Percentiles rank a stretch among this genome's conserved stretches.
Evolutionary conservation across 2,329 filamentous ascomycete species (phyloP).

Genomic region (Diaporthe citrichinensis): DNA sequence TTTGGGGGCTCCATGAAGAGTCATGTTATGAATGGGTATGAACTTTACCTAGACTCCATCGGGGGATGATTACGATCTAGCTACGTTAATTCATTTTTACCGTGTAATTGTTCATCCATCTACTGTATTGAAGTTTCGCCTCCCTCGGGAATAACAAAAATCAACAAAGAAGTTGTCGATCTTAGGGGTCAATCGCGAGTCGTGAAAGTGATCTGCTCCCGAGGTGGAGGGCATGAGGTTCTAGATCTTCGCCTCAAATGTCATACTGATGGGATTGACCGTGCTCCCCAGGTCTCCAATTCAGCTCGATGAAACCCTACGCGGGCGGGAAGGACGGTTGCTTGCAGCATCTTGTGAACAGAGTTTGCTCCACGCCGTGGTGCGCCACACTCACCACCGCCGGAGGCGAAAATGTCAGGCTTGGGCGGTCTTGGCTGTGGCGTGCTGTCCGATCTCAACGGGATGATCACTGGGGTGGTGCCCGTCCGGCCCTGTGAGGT

Average conservation of each 20-base stretch:
- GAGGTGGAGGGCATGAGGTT: constrained; percentile 19
- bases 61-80: constrained; percentile 26
- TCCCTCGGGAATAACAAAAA: constrained; percentile 15
- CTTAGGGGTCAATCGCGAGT: constrained; percentile 2
- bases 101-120: background rate
- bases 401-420: constrained; percentile 4
- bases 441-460: constrained; percentile 16
- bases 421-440: constrained; percentile 12
- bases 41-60: background rate
- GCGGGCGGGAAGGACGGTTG: constrained; percentile 25
- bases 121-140: constrained; percentile 14
- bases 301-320: constrained; percentile 14
- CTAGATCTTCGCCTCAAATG: constrained; percentile 32
- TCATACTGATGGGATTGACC: constrained; percentile 8
- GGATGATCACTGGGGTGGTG: constrained; percentile 21
- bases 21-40: constrained; percentile 14
- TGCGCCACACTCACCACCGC: constrained; percentile 12
- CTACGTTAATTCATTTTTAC: constrained; percentile 27
- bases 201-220: constrained; percentile 9
- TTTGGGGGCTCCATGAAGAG: constrained; percentile 14
- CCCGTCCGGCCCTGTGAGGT: background rate
- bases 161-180: background rate
- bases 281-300: background rate
- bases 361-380: constrained; percentile 29
- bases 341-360: constrained; percentile 39